phyloP scores from a whole-genome alignment of 1,139 yeast genomes.

The Yamadazyma kanchanaburiensis region DNA sequence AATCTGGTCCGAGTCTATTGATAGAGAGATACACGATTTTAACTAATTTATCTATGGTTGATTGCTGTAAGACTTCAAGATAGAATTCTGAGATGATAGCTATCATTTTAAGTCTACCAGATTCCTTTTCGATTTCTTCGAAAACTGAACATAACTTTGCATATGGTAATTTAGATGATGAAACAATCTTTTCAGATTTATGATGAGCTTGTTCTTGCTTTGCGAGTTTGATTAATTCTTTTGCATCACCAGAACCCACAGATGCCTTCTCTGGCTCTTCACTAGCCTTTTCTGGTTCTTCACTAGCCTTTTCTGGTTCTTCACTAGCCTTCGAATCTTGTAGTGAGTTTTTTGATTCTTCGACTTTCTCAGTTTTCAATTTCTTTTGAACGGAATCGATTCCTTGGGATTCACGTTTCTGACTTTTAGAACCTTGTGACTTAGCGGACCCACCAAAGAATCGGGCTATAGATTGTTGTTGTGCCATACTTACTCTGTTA shows the following conservation, averaged over 20 bases:
- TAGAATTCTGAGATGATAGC: constrained; percentile 72
- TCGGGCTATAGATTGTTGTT: constrained; percentile 35
- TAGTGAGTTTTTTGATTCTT: not conserved
- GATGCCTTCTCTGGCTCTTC: constrained; percentile 5
- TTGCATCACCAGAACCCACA: constrained; percentile 17
- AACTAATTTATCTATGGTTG: constrained; percentile 56
- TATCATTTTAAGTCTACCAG: constrained; percentile 79
- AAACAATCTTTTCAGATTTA: constrained; percentile 10
- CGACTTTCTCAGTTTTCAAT: constrained; percentile 3
- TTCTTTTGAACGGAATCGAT: constrained; percentile 5
- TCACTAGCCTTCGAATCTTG: too few species aligned
- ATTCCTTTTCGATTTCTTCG: constrained; percentile 70
- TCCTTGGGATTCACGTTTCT: constrained; percentile 5
- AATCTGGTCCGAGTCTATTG: constrained; percentile 91
- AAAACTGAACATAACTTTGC: constrained; percentile 64
- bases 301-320: too few species aligned
- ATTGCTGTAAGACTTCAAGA: constrained; percentile 52
- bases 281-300: constrained; percentile 5
- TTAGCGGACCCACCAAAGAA: constrained; percentile 19
- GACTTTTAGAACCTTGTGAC: not conserved
- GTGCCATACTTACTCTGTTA: constrained; percentile 22
- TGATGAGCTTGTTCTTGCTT: constrained; percentile 19
- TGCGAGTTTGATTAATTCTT: constrained; percentile 20
- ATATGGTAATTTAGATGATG: constrained; percentile 47
- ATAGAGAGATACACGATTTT: constrained; percentile 79